Conservation (phyloP, 2,329 filamentous ascomycete species). For the Onygena corvina region DNA sequence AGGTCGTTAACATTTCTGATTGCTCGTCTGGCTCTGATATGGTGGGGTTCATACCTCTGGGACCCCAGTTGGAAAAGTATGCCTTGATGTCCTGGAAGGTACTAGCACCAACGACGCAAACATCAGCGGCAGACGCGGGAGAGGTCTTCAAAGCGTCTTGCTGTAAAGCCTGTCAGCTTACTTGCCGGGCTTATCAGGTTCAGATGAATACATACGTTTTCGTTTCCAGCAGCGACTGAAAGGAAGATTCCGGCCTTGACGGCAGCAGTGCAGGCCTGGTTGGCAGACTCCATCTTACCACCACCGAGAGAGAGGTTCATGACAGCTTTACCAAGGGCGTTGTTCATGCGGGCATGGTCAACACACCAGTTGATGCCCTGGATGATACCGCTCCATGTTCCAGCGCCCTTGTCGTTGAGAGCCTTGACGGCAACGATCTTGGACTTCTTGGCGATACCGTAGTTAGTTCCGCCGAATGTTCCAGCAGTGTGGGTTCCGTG, state of each 20-base stretch:
- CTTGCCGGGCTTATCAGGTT: background rate
- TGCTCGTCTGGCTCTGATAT: too few relatives aligned
- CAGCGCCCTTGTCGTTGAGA: conserved; percentile 35
- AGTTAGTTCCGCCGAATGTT: conserved; percentile 25
- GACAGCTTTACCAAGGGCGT: conserved; percentile 22
- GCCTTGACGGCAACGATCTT: conserved; percentile 39
- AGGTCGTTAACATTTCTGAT: background rate
- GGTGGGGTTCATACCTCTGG: conserved; percentile 22
- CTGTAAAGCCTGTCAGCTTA: background rate
- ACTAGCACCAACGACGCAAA: conserved; percentile 33
- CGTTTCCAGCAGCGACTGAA: conserved; percentile 34
- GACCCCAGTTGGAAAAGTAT: conserved; percentile 32
- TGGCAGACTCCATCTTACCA: conserved; percentile 26
- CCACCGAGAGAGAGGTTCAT: conserved; percentile 31
- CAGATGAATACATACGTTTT: conserved; percentile 22
- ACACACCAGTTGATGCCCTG: conserved; percentile 36
- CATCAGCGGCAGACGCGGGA: conserved; percentile 30
- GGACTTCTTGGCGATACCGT: conserved; percentile 29
- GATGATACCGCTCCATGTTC: conserved; percentile 38
- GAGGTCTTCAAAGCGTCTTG: conserved; percentile 24
- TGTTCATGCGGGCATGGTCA: conserved; percentile 24
- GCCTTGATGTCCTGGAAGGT: conserved; percentile 24
- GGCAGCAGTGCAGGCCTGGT: conserved; percentile 29
- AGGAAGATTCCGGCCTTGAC: conserved; percentile 30
- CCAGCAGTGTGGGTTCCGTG: conserved; percentile 32